Evolutionary conservation across 1,284 basidiomycete species (phyloP).

Genomic region (Papiliotrema nemorosa): DNA sequence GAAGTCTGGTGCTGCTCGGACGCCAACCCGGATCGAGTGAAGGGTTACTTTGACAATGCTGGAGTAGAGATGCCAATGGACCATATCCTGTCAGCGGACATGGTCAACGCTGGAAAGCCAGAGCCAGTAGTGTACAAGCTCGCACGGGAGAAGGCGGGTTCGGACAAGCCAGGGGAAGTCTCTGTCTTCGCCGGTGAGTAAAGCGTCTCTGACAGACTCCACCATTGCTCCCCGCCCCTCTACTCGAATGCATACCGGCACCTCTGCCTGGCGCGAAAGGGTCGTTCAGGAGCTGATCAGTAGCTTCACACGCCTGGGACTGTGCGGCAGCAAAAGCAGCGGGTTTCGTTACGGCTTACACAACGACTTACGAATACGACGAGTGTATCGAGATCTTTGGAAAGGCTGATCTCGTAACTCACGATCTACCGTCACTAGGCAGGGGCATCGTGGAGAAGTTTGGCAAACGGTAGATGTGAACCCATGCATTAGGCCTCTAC

Average conservation of each 20-base stretch:
- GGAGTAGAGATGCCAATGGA: conserved; percentile 28
- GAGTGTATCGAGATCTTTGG: conserved; percentile 27
- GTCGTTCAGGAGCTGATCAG: no score
- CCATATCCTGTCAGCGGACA: conserved; percentile 32
- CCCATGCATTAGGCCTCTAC: no score
- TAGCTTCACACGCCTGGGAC: conserved; percentile 31
- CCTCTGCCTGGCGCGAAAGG: no score
- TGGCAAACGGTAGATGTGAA: conserved; percentile 27
- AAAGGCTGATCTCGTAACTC: conserved; percentile 23
- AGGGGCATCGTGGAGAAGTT: conserved; percentile 32
- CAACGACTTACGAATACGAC: conserved; percentile 30
- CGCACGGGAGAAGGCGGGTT: conserved; percentile 26
- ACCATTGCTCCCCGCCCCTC: no score
- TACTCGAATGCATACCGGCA: no score
- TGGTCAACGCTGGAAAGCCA: conserved; percentile 26
- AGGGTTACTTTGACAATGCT: conserved; percentile 30
- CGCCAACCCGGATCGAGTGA: conserved; percentile 28
- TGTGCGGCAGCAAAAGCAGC: conserved; percentile 27
- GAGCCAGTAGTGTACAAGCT: conserved; percentile 29
- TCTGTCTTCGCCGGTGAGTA: conserved; percentile 31
- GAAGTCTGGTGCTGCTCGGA: conserved; percentile 29
- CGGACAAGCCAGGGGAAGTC: conserved; percentile 27
- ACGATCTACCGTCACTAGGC: conserved; percentile 20
- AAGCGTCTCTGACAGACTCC: no score
- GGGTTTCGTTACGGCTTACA: conserved; percentile 29